phyloP scores from a whole-genome alignment of 768 basidiomycete species.

The Tylopilus vinaceipallidus region DNA sequence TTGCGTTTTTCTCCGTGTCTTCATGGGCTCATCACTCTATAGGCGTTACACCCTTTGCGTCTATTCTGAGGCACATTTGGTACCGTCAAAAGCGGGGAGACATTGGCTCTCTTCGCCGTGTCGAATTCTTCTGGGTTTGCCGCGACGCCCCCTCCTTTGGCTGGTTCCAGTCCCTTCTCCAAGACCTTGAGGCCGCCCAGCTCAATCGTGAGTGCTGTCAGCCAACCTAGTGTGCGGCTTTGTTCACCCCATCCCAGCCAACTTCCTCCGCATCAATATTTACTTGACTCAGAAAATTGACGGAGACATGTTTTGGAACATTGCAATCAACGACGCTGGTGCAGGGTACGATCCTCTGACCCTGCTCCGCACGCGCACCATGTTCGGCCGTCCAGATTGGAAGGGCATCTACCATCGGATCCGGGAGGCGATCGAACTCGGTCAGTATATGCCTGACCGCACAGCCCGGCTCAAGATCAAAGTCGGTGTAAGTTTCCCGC shows the following conservation, averaged over 20 bases:
- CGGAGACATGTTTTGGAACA: slow-evolving; percentile 90
- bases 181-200: slow-evolving; percentile 86
- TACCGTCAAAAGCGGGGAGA: slow-evolving; percentile 80
- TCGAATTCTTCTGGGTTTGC: slow-evolving; percentile 95
- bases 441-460: slow-evolving; percentile 77
- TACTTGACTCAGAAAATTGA: slow-evolving; percentile 85
- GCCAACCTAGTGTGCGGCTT: neutral
- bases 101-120: slow-evolving; percentile 77
- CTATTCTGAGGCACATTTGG: slow-evolving; percentile 95
- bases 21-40: neutral
- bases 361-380: slow-evolving; percentile 81
- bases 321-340: slow-evolving; percentile 83
- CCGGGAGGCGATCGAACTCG: slow-evolving; percentile 74
- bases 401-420: slow-evolving; percentile 74
- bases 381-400: slow-evolving; percentile 93
- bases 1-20: neutral
- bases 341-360: slow-evolving; percentile 89
- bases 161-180: slow-evolving; percentile 91
- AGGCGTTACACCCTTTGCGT: slow-evolving; percentile 94
- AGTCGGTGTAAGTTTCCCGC: slow-evolving; percentile 61
- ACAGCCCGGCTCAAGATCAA: slow-evolving; percentile 79
- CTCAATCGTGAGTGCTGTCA: slow-evolving; percentile 67
- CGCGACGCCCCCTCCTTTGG: slow-evolving; percentile 96
- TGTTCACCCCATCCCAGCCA: slow-evolving; percentile 49
- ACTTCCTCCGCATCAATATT: slow-evolving; percentile 90